Evolutionary conservation across 2,329 filamentous ascomycete species (phyloP), one percentile per base, ranked within the genome.

Genomic region (Akanthomyces uredinophilus): DNA sequence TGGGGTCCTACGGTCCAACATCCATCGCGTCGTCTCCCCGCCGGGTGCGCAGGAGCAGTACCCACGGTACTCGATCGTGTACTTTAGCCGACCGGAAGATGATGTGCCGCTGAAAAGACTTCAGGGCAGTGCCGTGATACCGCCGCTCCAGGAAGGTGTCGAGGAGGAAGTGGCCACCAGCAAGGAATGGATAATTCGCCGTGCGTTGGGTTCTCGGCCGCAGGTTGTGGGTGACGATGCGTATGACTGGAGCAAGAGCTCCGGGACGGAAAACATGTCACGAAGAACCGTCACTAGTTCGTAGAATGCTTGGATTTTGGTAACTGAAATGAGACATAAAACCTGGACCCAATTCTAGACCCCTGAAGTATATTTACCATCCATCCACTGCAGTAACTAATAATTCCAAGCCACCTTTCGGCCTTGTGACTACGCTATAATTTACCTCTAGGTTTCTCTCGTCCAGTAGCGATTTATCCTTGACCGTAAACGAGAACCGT

Each of bases 1-100:
- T 18, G 60, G 60, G 24, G 22, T 62, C 1, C 20, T 62, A 41
- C 60, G 60, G 6, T 62, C 60, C n/a, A 62, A 62, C 43, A 62
- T 62, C 14, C 60, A 62, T 32, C 60, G 60, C 13, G 60, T 62
- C 14, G 41, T 62, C 6, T 35, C 51, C 3, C 60, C 60, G 22
- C 60, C 60, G 3, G 60, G 51, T 1, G 60, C 5, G 20, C 60
- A 62, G 35, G 60, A 16, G 11, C 11, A 29, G 3, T 24, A 32
- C 6, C 18, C 60, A 7, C 41, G 60, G 14, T 62, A 62, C 52
- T 62, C 60, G 6, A 18, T 62, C 11, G 60, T 56, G 5, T 62
- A 62, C 35, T 62, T 62, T n/a, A 62, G 29, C 27, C 29, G 60
- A 14, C 60, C 60, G 2, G 52, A 50, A 10, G 60, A 62, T 32